Conservation (phyloP, 73 alveolate species). For the Paraurostyla sp. region DNA sequence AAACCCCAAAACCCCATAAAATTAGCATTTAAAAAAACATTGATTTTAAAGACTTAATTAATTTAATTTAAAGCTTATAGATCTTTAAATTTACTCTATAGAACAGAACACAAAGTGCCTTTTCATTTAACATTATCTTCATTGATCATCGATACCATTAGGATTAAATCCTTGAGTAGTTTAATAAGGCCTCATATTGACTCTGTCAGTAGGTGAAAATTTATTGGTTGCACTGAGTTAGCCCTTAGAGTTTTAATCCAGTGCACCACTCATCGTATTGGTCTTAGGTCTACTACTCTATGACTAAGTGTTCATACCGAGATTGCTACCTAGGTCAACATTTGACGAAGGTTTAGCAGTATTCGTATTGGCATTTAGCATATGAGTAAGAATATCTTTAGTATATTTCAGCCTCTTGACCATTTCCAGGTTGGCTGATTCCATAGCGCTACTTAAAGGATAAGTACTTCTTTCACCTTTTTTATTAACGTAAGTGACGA, state of each 20-base stretch:
- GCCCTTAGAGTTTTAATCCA: conserved; percentile 41
- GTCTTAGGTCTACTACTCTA: conserved; percentile 59
- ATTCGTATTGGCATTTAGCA: conserved; percentile 51
- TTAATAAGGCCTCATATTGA: not conserved
- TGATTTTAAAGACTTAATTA: no score
- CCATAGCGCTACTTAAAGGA: conserved; percentile 95
- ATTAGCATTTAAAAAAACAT: no score
- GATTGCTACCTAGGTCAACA: conserved; percentile 5
- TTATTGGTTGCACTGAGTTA: conserved; percentile 48
- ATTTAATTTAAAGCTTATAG: not conserved
- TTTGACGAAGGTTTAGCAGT: conserved; percentile 40
- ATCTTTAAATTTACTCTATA: not conserved
- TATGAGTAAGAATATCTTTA: conserved; percentile 87
- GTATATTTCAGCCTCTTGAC: conserved; percentile 97
- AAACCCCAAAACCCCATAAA: no score
- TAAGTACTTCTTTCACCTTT: conserved; percentile 96
- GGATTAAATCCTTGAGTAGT: conserved; percentile 47
- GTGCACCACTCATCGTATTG: conserved; percentile 4
- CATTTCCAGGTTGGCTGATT: conserved; percentile 95
- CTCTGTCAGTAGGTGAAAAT: conserved; percentile 57
- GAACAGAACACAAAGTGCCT: not conserved
- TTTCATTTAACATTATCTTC: not conserved
- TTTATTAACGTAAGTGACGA: conserved; percentile 96
- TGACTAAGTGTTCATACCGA: conserved; percentile 9
- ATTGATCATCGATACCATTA: conserved; percentile 25